Conservation (phyloP, 257 asterid species). For the Lycium barbarum region DNA sequence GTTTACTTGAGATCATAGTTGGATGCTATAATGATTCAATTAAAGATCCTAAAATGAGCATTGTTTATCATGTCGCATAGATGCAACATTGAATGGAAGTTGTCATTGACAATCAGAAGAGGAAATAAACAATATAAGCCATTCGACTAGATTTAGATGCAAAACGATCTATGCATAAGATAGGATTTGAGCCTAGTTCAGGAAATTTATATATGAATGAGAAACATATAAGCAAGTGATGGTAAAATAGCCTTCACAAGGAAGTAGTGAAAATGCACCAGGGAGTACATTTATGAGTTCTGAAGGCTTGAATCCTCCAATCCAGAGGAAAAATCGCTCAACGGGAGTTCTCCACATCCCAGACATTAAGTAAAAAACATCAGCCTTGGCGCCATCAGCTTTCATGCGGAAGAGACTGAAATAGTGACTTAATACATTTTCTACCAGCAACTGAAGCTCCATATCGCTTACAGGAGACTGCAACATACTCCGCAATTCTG, state of each 20-base stretch:
- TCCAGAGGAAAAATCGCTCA: constrained; percentile 86
- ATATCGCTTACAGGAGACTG: constrained; percentile 61
- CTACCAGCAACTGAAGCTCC: constrained; percentile 65
- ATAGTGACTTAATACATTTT: constrained; percentile 67
- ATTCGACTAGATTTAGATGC: neutral
- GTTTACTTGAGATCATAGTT: neutral
- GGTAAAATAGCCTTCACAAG: neutral
- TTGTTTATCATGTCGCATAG: neutral
- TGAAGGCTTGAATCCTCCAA: constrained; percentile 95
- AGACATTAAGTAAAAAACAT: constrained; percentile 82
- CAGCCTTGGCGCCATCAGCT: constrained; percentile 73
- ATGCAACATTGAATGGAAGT: neutral
- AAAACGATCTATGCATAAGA: neutral
- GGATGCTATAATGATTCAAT: neutral
- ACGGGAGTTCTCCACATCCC: constrained; percentile 88
- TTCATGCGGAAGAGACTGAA: constrained; percentile 80
- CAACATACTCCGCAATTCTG: constrained; percentile 64
- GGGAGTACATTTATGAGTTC: constrained; percentile 73
- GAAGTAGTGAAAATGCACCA: constrained; percentile 3
- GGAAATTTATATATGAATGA: constrained; percentile 9
- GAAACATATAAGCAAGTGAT: constrained; percentile 2
- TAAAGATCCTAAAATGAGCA: neutral
- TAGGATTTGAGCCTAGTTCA: neutral
- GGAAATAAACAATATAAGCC: neutral
- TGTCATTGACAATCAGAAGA: neutral